Base-by-base conservation (phyloP, 2,329 filamentous ascomycete species). In the Penicillium vulpinum region DNA sequence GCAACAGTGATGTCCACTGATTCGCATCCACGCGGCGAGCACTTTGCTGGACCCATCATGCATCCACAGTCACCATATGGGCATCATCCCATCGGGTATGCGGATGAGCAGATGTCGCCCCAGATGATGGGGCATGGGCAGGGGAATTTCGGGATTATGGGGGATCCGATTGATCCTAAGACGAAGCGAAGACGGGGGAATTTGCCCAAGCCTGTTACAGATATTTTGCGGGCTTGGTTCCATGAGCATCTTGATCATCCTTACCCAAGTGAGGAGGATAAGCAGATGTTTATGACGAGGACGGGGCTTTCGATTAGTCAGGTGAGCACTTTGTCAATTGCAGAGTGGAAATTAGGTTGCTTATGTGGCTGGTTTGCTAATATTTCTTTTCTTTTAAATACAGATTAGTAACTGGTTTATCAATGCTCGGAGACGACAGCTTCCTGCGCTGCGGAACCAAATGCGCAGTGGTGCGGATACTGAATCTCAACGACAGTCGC, bases 221-320 rank as follows among this genome's bases (percentile, higher is more conserved):
- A 92, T 70, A 87, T 90, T 63, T 80, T 96, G 39, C 85, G 89
- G 52, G 80, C 84, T 0, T 96, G 92, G 92, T 92, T 95, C 63
- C 76, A 87, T 50, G 81, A 82, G n/a, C 89, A 94, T 72, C 75
- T 92, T 8, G 81, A 86, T 58, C 91, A 94, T 68, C 91, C 91
- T 0, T 96, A 96, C 70, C 91, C 91, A 1, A 92, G 87, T 5
- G 90, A 95, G 73, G 90, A 95, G 61, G 89, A 95, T 76, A 95
- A 96, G 75, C 85, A 92, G 69, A 85, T 89, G 57, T 81, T 96
- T 46, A 91, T 92, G 81, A 82, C 83, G 45, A 80, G 86, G 68
- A 96, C 91, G 0, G 86, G 86, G 0, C 78, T 96, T 28, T 88
- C 90, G 53, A 88, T 95, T 78, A 92, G 88, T 56, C 78, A 80